Base-by-base conservation (phyloP, 768 basidiomycete species). In the Rossbeevera mucosa region DNA sequence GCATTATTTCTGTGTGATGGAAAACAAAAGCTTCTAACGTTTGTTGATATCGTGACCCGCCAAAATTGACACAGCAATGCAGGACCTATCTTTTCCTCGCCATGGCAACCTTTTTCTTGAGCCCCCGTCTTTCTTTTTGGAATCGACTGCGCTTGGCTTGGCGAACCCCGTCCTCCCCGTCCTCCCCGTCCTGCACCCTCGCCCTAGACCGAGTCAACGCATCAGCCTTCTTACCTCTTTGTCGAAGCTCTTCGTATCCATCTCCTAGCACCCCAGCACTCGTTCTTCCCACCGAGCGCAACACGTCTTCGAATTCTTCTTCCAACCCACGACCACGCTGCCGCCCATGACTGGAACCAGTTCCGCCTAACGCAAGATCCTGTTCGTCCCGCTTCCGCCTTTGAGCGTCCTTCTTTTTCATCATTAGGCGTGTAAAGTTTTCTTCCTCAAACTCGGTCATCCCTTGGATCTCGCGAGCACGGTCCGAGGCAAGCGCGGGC, bases 361-460 rank as follows among this genome's bases (percentile, higher is more conserved):
- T 80, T 12, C 87, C 89, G 48, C 95, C 95, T 12, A 97, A 73
- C 16, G 91, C 91, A 55, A 97, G 71, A 57, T 91, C 88, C 56
- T 81, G 90, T 68, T 97, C 95, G 62, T 97, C 94, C 54, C 81
- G 76, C 48, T 67, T 71, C 18, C 94, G 78, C 42, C 84, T 75
- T 59, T 76, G 80, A 14, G 80, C 78, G 42, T 95, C 93, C 62
- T 83, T 85, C 77, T 97, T 97, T 66, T 86, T 89, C 81, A 94
- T 86, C 54, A 94, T 77, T 48, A 97, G 62, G 42, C 95, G 85
- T 31, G 88, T 90, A 72, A 97, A 91, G 69, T 95, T 94, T 43
- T 91, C 91, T 66, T 95, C 93, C 72, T 98, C 95, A 67, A 91
- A 98, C 55, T 91, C 85, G 47, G 80, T 82, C 70, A 96, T 81